Conservation (phyloP, 192 early-diverging fungal species). For the Linnemannia zychae region DNA sequence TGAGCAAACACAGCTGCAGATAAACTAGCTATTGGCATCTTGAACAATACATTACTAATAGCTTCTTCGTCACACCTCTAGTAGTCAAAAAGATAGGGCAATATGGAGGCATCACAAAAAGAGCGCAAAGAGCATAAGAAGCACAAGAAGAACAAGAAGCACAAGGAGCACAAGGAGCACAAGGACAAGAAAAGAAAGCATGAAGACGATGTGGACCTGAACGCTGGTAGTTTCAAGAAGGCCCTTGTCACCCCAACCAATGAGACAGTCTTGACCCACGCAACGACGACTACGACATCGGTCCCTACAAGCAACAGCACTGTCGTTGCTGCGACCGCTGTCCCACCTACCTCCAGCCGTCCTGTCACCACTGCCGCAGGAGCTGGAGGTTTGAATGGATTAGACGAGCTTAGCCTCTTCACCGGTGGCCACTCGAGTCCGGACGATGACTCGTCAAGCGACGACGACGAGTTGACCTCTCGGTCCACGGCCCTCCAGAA, state of each 20-base stretch:
- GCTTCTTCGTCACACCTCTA: background rate
- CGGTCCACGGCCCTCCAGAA: background rate
- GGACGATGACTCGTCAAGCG: slow-evolving; percentile 20
- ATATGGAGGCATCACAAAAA: background rate
- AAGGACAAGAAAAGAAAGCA: slow-evolving; percentile 3
- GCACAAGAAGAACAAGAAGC: background rate
- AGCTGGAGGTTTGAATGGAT: background rate
- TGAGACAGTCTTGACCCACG: background rate
- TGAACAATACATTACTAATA: too few species aligned
- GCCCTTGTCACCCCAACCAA: slow-evolving; percentile 16
- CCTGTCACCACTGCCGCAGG: background rate
- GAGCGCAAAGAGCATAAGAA: slow-evolving; percentile 3
- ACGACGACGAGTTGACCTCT: slow-evolving; percentile 2
- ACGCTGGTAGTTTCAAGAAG: slow-evolving; percentile 28
- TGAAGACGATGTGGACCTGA: slow-evolving; percentile 13
- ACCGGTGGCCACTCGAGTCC: slow-evolving; percentile 9
- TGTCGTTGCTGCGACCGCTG: background rate
- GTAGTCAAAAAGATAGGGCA: background rate
- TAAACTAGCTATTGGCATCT: too few species aligned
- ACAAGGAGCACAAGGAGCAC: background rate
- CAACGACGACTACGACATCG: too few species aligned
- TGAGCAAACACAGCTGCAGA: too few species aligned
- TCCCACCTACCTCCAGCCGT: background rate
- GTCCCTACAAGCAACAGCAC: too few species aligned
- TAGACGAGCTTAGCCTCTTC: background rate